Evolutionary conservation across 345 rosid species (phyloP).

Genomic region (Ceriops zippeliana): DNA sequence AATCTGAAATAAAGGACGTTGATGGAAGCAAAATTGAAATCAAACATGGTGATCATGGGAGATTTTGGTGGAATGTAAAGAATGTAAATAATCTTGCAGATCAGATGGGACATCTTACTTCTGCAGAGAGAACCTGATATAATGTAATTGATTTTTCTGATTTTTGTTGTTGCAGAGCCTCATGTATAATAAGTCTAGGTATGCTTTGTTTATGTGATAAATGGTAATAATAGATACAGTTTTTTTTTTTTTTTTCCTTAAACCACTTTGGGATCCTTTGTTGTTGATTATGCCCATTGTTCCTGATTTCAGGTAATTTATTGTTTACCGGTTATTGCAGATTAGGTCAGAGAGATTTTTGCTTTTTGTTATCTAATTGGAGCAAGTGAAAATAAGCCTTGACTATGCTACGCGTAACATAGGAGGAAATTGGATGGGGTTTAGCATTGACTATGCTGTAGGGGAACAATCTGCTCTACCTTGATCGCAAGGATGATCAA

Average conservation of each 20-base stretch:
- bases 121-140: slow-evolving; percentile 69
- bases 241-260: background rate
- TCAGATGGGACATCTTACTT: slow-evolving; percentile 79
- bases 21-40: slow-evolving; percentile 34
- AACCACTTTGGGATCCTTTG: background rate
- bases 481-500: too few relatives aligned
- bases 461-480: too few relatives aligned
- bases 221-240: slow-evolving; percentile 4
- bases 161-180: slow-evolving; percentile 3
- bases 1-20: slow-evolving; percentile 67
- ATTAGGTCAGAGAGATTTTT: background rate
- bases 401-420: too few relatives aligned
- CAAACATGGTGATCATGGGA: slow-evolving; percentile 46
- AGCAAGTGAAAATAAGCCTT: background rate
- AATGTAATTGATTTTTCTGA: slow-evolving; percentile 19
- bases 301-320: background rate
- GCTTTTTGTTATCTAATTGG: background rate
- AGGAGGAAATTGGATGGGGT: too few relatives aligned
- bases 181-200: slow-evolving; percentile 20
- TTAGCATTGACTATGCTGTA: too few relatives aligned
- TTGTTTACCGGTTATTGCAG: slow-evolving; percentile 3
- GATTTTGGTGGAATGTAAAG: slow-evolving; percentile 63
- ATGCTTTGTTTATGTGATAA: slow-evolving; percentile 8
- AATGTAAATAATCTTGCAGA: slow-evolving; percentile 71
- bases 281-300: background rate